Base-by-base conservation (phyloP, 495 filamentous ascomycete genomes). In the Rhizodiscina lignyota region DNA sequence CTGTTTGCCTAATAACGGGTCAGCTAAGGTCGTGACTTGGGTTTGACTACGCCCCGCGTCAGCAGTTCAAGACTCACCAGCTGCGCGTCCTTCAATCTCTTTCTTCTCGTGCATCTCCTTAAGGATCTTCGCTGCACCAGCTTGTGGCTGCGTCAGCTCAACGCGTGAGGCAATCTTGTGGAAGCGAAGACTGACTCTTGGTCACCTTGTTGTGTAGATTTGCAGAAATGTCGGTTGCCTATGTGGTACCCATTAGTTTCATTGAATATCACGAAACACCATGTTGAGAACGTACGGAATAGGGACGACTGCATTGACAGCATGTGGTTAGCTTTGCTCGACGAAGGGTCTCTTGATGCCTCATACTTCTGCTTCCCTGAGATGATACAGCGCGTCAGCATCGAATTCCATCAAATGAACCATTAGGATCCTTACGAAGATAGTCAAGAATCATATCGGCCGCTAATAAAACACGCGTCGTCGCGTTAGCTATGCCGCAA, bases 171-270 rank as follows among this genome's bases (percentile, higher is more conserved):
- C 31, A 5, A 31, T 39, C 2, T 2, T 16, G 10, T 18, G 28
- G 10, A 13, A n/a, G 29, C 11, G 17, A 15, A 5, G 13, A 16
- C 48, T 41, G 41, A 69, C 70, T 52, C 52, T 81, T 81, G 17
- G 68, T 70, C 35, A 81, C 69, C 47, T 68, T 71, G 42, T 76
- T 74, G 48, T 77, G 71, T 18, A 81, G 56, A 51, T 81, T 79
- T 16, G 65, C 60, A 21, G 67, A 74, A 32, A 80, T 58, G 23
- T 82, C 76, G 17, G 62, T 72, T 4, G 73, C 74, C 67, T 75
- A 32, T 30, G 30, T 37, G 5, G 38, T 37, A n/a, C n/a, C 40
- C 49, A 47, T 18, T 35, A 40, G 34, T 44, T 36, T 38, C 42
- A 42, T 23, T 45, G 38, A 27, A 21, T 35, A n/a, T n/a, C n/a